Evolutionary conservation across 2,329 filamentous ascomycete genomes (phyloP).

Genomic region (Leptodontidium sp.): DNA sequence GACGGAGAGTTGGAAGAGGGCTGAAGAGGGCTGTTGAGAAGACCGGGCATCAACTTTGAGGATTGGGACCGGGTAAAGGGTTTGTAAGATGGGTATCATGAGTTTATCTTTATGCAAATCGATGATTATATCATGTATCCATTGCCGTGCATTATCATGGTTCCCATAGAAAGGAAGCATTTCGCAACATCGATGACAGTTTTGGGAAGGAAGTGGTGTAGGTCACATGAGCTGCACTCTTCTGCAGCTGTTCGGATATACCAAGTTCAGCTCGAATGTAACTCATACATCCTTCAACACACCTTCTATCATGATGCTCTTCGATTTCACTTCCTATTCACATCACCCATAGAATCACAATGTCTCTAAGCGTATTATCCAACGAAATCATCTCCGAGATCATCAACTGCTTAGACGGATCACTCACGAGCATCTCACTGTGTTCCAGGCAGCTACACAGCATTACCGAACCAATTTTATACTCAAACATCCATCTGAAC

Average conservation of each 20-base stretch:
- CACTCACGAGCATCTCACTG: neutral
- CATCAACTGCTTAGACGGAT: neutral
- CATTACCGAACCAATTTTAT: neutral
- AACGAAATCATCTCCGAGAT: slow-evolving; percentile 9
- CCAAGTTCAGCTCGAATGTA: too few species aligned
- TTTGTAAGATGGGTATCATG: neutral
- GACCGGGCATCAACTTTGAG: slow-evolving; percentile 37
- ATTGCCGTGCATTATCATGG: too few species aligned
- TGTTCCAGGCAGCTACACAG: slow-evolving; percentile 1
- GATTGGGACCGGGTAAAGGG: neutral
- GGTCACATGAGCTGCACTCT: too few species aligned
- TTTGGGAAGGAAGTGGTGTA: too few species aligned
- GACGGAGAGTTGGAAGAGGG: slow-evolving; percentile 30
- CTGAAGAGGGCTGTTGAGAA: slow-evolving; percentile 30
- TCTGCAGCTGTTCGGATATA: too few species aligned
- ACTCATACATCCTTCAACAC: too few species aligned
- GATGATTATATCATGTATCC: too few species aligned
- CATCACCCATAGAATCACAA: neutral
- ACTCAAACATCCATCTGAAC: neutral
- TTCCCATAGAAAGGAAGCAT: too few species aligned
- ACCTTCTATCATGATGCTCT: too few species aligned
- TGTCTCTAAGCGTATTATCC: neutral
- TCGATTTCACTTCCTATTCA: too few species aligned
- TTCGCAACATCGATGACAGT: too few species aligned
- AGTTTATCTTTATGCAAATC: neutral